Evolutionary conservation across 257 asterid genomes (phyloP).

Genomic region (Rehmannia glutinosa): DNA sequence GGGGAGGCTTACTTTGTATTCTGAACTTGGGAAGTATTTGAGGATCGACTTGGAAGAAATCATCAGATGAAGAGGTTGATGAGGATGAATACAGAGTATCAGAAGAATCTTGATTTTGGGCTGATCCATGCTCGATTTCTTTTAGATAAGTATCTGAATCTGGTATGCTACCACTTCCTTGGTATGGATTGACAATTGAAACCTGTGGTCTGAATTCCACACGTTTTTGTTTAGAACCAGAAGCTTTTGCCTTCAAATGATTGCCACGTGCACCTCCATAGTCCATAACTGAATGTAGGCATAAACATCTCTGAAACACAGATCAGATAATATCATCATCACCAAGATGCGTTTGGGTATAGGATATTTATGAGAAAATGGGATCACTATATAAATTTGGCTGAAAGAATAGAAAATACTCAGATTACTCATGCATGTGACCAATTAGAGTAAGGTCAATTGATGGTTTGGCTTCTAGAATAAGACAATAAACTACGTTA

Average conservation of each 20-base stretch:
- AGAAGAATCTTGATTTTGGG: constrained; percentile 32
- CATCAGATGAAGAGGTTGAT: constrained; percentile 33
- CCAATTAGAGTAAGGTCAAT: neutral
- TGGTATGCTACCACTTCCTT: constrained; percentile 21
- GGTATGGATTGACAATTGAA: constrained; percentile 13
- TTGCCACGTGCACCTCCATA: constrained; percentile 21
- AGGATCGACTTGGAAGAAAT: constrained; percentile 26
- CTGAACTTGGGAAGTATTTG: constrained; percentile 11
- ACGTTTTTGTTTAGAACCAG: constrained; percentile 8
- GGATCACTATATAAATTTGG: neutral
- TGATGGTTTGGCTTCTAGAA: neutral
- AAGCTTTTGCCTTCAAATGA: constrained; percentile 14
- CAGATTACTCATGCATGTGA: neutral
- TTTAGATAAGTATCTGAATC: constrained; percentile 14
- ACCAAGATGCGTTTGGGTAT: neutral
- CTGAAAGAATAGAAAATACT: neutral
- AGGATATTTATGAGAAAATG: neutral
- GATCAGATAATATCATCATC: neutral
- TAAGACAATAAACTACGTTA: neutral
- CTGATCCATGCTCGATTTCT: constrained; percentile 7
- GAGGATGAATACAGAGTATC: constrained; percentile 31
- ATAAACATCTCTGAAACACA: constrained; percentile 10
- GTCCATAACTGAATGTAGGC: constrained; percentile 39
- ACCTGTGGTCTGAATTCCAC: constrained; percentile 20
- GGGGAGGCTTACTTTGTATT: constrained; percentile 13